Percentiles rank a stretch among this genome's conserved stretches.
phyloP scores from a whole-genome alignment of 2,329 filamentous ascomycete species.

The Fonsecaea nubica region DNA sequence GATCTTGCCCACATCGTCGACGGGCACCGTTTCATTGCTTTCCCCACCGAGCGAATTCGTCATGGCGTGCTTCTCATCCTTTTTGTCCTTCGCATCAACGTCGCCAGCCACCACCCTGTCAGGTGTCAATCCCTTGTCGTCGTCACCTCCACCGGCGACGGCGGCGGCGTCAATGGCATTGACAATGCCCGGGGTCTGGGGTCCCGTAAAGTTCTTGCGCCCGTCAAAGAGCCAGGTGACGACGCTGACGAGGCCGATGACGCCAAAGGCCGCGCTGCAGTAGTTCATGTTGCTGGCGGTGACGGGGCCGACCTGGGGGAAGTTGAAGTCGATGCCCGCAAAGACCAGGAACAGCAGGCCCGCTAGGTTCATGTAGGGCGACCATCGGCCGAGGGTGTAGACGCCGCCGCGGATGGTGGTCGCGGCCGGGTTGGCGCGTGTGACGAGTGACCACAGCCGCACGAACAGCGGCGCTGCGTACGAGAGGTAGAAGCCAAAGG shows the following conservation, averaged over 20 bases:
- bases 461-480: conserved; percentile 63
- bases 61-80: neutral
- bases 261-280: conserved; percentile 62
- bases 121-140: neutral
- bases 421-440: conserved; percentile 50
- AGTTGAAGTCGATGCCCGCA: conserved; percentile 63
- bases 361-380: conserved; percentile 55
- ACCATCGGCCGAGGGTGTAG: conserved; percentile 52
- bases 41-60: too few species aligned
- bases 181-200: conserved; percentile 26
- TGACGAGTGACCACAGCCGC: conserved; percentile 57
- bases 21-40: too few species aligned
- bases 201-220: conserved; percentile 41
- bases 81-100: neutral
- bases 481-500: conserved; percentile 65
- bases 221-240: conserved; percentile 47
- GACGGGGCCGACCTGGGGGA: conserved; percentile 60
- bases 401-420: conserved; percentile 50
- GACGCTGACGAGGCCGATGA: conserved; percentile 57
- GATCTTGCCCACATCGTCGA: conserved; percentile 8
- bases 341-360: conserved; percentile 62
- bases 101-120: neutral
- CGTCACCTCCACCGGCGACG: neutral
- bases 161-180: conserved; percentile 20
- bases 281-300: conserved; percentile 60